phyloP scores from a whole-genome alignment of 2,329 filamentous ascomycete species.

The Alternaria viburni region DNA sequence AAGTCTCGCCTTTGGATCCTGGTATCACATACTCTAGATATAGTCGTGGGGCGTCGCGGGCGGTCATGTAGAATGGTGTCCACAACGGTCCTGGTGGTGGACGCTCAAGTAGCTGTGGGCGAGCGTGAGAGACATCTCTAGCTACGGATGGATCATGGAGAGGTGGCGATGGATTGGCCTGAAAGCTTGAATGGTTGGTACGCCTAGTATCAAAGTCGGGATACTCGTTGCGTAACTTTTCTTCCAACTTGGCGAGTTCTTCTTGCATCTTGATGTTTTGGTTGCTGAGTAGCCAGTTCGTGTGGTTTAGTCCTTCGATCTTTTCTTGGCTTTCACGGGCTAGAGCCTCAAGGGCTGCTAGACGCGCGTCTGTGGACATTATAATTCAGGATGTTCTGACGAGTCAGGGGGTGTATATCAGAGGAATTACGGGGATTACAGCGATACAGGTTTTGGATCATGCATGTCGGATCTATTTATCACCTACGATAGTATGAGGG shows the following conservation, averaged over 20 bases:
- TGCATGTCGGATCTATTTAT: neutral
- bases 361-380: neutral
- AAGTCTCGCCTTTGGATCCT: constrained; percentile 2
- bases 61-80: constrained; percentile 3
- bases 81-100: neutral
- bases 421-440: no score
- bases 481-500: neutral
- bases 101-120: neutral
- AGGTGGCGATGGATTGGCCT: neutral
- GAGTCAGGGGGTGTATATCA: neutral
- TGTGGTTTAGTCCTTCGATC: neutral
- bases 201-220: neutral
- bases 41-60: neutral
- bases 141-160: neutral
- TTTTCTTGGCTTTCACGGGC: neutral
- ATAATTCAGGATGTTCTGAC: neutral
- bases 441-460: neutral
- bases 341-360: constrained; percentile 2
- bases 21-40: constrained; percentile 3
- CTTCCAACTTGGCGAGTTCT: neutral
- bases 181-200: neutral
- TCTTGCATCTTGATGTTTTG: neutral
- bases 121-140: neutral
- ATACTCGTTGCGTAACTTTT: neutral
- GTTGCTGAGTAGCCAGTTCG: neutral